phyloP scores from a whole-genome alignment of 139 green algal genomes.

The Chlorella vulgaris region DNA sequence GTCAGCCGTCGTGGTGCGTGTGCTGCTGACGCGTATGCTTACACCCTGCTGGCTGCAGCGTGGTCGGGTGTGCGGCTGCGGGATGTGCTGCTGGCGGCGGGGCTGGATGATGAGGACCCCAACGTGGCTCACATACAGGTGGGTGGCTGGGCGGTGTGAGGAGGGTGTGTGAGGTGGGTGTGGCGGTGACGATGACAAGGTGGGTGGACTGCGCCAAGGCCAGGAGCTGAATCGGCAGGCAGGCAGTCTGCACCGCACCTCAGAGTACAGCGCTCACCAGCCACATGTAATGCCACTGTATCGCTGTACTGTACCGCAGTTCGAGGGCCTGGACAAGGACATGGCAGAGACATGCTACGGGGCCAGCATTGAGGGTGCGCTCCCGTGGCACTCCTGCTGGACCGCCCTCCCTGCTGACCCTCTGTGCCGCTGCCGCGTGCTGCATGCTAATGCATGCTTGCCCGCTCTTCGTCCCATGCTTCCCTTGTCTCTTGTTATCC shows the following conservation, averaged over 20 bases:
- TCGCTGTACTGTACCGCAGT: too few relatives aligned
- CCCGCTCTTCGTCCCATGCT: too few relatives aligned
- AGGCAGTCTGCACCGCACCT: too few relatives aligned
- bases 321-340: constrained; percentile 78
- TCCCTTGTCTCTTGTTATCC: neutral
- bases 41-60: constrained; percentile 20
- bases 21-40: too few relatives aligned
- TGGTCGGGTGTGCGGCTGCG: constrained; percentile 79
- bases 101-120: constrained; percentile 40
- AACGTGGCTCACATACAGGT: constrained; percentile 73
- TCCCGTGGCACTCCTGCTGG: neutral
- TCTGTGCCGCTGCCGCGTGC: neutral
- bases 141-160: constrained; percentile 35
- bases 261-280: too few relatives aligned
- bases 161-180: neutral
- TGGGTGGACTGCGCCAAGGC: neutral
- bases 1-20: too few relatives aligned
- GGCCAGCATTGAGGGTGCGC: constrained; percentile 63
- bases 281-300: too few relatives aligned
- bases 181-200: neutral
- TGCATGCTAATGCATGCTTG: neutral
- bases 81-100: constrained; percentile 80
- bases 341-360: constrained; percentile 52
- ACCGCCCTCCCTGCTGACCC: neutral
- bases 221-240: too few relatives aligned